These are phyloP conservation scores for Codiaeum variegatum DNA, from an alignment of 441 rosid species.

Conservation along the genomic window DNA sequence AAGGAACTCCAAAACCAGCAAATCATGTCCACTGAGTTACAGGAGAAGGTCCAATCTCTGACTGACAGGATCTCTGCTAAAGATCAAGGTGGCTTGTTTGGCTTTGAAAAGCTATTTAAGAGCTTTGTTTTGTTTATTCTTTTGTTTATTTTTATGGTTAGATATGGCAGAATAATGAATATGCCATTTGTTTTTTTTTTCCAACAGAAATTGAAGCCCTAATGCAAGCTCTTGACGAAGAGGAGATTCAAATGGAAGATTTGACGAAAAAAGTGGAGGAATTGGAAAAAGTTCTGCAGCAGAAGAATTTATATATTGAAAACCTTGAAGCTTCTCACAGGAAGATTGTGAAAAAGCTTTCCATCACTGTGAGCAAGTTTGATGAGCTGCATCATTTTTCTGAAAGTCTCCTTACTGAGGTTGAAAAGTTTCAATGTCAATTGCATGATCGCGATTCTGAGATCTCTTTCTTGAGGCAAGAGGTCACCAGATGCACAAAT, in stretches of 20 bases:
- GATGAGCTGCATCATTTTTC: constrained; percentile 97
- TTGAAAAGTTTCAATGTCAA: constrained; percentile 89
- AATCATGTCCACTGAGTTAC: constrained; percentile 43
- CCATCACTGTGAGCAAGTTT: constrained; percentile 77
- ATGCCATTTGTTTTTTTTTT: constrained; percentile 22
- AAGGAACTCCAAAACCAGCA: constrained; percentile 66
- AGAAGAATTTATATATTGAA: constrained; percentile 63
- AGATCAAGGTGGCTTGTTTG: constrained; percentile 68
- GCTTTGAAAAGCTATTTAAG: constrained; percentile 15
- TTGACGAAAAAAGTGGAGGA: constrained; percentile 58
- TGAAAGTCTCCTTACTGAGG: constrained; percentile 75
- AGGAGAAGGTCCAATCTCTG: constrained; percentile 54
- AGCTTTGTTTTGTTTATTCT: background rate
- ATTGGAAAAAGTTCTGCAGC: constrained; percentile 59
- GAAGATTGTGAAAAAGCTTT: constrained; percentile 82
- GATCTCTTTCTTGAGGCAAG: constrained; percentile 96
- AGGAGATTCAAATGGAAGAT: constrained; percentile 95
- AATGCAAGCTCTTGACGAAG: constrained; percentile 99
- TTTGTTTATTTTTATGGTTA: constrained; percentile 1
- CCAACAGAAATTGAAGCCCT: constrained; percentile 93
- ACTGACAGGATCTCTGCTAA: constrained; percentile 62
- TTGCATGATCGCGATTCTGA: constrained; percentile 88
- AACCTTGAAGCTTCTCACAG: constrained; percentile 82
- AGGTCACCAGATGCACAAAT: constrained; percentile 92
- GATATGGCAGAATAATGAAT: constrained; percentile 14